phyloP scores from a whole-genome alignment of 2,329 filamentous ascomycete species.

The Aspergillus sp. region DNA sequence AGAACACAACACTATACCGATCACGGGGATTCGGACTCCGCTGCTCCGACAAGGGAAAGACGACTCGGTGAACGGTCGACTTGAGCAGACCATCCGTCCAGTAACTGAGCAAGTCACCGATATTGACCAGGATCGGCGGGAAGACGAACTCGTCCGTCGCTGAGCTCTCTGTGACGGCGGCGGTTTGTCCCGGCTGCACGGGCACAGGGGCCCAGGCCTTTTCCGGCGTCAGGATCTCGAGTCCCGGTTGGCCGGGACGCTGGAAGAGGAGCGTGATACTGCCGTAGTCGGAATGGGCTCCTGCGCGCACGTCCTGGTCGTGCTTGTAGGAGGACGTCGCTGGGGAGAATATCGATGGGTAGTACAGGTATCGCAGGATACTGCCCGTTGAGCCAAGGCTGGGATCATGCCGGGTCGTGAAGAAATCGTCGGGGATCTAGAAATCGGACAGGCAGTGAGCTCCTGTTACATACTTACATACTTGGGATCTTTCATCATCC shows the following conservation, averaged over 20 bases:
- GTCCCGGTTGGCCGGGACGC: constrained; percentile 75
- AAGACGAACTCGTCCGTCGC: constrained; percentile 45
- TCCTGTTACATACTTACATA: too few relatives aligned
- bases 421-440: constrained; percentile 54
- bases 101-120: constrained; percentile 72
- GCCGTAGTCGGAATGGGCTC: constrained; percentile 87
- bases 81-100: constrained; percentile 90
- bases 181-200: constrained; percentile 53
- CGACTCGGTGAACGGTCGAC: constrained; percentile 84
- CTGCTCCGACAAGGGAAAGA: constrained; percentile 58
- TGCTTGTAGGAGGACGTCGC: constrained; percentile 46
- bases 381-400: constrained; percentile 51
- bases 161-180: neutral
- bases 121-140: constrained; percentile 71
- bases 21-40: constrained; percentile 43
- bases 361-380: constrained; percentile 71
- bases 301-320: constrained; percentile 72
- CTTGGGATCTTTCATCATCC: too few relatives aligned
- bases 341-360: constrained; percentile 58
- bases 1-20: constrained; percentile 61
- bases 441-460: neutral
- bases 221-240: constrained; percentile 71
- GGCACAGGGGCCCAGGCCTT: constrained; percentile 64
- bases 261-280: constrained; percentile 75
- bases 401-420: constrained; percentile 61